A percentile compares a stretch with the other conserved stretches of the same genome.
Evolutionary conservation across 2,329 filamentous ascomycete genomes (phyloP).

Genomic region (Esteya vermicola): DNA sequence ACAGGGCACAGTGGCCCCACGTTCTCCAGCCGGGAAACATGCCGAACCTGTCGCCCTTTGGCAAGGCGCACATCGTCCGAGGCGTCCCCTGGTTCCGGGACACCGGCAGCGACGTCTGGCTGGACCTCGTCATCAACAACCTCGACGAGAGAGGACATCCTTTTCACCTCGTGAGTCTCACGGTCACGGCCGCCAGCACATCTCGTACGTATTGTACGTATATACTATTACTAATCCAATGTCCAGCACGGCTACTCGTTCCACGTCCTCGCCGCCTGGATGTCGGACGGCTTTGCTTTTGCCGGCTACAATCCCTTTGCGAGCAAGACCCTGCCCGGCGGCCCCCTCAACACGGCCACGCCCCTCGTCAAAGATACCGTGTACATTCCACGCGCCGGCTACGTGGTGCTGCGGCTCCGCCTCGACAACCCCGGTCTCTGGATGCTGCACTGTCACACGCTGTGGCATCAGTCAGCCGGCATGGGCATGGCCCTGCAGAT

Average conservation of each 20-base stretch:
- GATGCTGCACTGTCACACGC: conserved; percentile 9
- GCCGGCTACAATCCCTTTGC: conserved; percentile 10
- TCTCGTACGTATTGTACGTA: background rate
- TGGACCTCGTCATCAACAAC: conserved; percentile 51
- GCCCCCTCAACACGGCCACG: conserved; percentile 2
- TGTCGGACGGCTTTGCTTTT: conserved; percentile 3
- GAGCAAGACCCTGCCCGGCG: background rate
- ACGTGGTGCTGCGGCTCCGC: conserved; percentile 6
- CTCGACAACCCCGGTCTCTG: conserved; percentile 9
- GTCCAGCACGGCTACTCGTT: conserved; percentile 6
- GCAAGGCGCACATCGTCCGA: conserved; percentile 4
- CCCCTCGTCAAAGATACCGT: conserved; percentile 12
- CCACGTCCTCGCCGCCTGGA: conserved; percentile 6
- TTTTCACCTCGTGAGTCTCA: conserved; percentile 4
- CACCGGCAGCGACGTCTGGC: conserved; percentile 11
- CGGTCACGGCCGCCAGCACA: background rate
- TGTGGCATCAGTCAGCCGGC: conserved; percentile 7
- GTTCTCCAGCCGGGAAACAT: background rate
- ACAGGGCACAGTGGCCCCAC: conserved; percentile 2
- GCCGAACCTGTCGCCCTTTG: too few relatives aligned
- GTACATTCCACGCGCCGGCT: conserved; percentile 5
- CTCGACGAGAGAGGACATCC: conserved; percentile 5
- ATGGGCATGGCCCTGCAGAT: conserved; percentile 8
- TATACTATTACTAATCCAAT: background rate
- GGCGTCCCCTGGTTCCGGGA: conserved; percentile 6